phyloP scores from a whole-genome alignment of 495 filamentous ascomycete genomes.

The Hypoxylon fuscum region DNA sequence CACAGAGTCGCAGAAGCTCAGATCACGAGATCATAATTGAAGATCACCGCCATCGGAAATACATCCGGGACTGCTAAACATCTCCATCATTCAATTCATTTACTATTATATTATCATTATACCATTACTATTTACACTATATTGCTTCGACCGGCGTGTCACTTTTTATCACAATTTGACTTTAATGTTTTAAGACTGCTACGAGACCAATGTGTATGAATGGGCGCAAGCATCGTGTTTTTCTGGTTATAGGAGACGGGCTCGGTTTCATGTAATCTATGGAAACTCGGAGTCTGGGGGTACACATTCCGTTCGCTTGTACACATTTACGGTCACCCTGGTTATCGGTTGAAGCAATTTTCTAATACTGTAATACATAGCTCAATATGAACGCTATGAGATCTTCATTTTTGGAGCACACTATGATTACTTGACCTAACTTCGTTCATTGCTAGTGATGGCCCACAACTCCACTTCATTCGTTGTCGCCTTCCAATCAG shows the following conservation, averaged over 20 bases:
- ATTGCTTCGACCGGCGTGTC: not conserved
- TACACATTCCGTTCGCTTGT: conserved; percentile 26
- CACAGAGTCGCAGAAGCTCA: conserved; percentile 27
- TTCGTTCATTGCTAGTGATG: no score
- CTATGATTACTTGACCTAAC: no score
- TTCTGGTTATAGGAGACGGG: not conserved
- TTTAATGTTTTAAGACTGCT: conserved; percentile 23
- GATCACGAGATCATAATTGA: conserved; percentile 45
- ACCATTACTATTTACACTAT: not conserved
- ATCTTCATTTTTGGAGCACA: not conserved
- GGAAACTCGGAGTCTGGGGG: conserved; percentile 13
- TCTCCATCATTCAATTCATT: not conserved
- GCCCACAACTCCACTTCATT: no score
- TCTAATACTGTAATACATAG: conserved; percentile 3
- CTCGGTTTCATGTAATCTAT: not conserved
- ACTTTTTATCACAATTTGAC: not conserved
- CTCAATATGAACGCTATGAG: not conserved
- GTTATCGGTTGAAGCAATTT: conserved; percentile 6
- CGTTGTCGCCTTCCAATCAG: no score
- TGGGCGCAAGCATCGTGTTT: conserved; percentile 2
- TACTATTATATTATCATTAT: not conserved
- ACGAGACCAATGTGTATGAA: conserved; percentile 26
- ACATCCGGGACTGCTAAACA: conserved; percentile 31
- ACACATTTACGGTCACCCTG: conserved; percentile 22
- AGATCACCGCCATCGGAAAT: conserved; percentile 40